Evolutionary conservation across 306 rosid genomes (phyloP).

Genomic region (Cucurbita ficifolia): DNA sequence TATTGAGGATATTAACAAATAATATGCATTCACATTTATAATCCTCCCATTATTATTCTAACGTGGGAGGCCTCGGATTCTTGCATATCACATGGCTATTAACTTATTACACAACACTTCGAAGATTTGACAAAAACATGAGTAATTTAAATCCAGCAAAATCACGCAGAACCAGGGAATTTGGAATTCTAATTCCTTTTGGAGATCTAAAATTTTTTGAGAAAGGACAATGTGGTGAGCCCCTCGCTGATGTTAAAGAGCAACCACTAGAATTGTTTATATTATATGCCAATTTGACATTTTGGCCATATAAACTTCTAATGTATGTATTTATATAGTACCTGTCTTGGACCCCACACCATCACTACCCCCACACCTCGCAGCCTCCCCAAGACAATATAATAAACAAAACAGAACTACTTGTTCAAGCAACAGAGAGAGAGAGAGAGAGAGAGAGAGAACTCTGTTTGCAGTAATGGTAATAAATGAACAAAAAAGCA

Average conservation of each 20-base stretch:
- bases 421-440: background rate
- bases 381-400: background rate
- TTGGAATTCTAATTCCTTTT: background rate
- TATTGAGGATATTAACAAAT: background rate
- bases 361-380: background rate
- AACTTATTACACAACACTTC: background rate
- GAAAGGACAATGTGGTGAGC: background rate
- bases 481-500: background rate
- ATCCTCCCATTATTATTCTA: background rate
- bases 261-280: slow-evolving; percentile 4
- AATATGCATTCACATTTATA: background rate
- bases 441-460: background rate
- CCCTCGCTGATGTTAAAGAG: slow-evolving; percentile 5
- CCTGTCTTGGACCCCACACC: slow-evolving; percentile 7
- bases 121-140: background rate
- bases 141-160: slow-evolving; percentile 19
- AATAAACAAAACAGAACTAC: background rate
- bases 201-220: slow-evolving; percentile 2
- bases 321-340: background rate
- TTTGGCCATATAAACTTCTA: background rate
- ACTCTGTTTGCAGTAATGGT: background rate
- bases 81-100: slow-evolving; percentile 2
- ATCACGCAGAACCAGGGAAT: background rate
- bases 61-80: background rate
- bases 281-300: background rate